Conservation (phyloP, 306 rosid species). For the Fragaria nilgerrensis region DNA sequence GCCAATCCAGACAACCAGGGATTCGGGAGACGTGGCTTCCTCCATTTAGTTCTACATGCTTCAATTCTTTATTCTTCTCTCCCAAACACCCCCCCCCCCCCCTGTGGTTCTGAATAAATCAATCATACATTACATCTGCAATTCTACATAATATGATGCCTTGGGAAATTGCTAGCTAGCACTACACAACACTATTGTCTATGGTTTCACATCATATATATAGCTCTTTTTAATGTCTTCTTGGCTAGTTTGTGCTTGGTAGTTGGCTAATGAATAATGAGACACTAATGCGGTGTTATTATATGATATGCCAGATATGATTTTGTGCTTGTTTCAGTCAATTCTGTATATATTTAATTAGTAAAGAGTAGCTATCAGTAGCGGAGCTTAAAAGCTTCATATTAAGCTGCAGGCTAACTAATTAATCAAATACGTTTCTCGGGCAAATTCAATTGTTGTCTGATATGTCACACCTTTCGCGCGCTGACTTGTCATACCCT, state of each 20-base stretch:
- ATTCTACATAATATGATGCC: background rate
- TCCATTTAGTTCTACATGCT: constrained; percentile 3
- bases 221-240: background rate
- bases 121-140: background rate
- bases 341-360: background rate
- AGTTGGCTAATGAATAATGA: background rate
- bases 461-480: constrained; percentile 22
- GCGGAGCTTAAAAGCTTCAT: background rate
- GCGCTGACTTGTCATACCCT: constrained; percentile 10
- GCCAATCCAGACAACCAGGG: constrained; percentile 17
- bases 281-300: background rate
- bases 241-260: background rate
- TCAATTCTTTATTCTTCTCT: background rate
- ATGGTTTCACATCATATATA: too few species aligned
- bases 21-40: constrained; percentile 29
- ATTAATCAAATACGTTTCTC: constrained; percentile 5
- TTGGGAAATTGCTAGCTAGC: constrained; percentile 16
- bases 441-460: constrained; percentile 35
- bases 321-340: background rate
- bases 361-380: background rate
- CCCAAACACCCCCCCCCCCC: background rate
- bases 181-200: background rate
- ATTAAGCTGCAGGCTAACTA: constrained; percentile 14
- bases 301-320: constrained; percentile 1
- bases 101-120: constrained; percentile 18